These are phyloP conservation scores for Cyclotella atomus DNA, from an alignment of 108 stramenopile genomes.

Conservation along the genomic window DNA sequence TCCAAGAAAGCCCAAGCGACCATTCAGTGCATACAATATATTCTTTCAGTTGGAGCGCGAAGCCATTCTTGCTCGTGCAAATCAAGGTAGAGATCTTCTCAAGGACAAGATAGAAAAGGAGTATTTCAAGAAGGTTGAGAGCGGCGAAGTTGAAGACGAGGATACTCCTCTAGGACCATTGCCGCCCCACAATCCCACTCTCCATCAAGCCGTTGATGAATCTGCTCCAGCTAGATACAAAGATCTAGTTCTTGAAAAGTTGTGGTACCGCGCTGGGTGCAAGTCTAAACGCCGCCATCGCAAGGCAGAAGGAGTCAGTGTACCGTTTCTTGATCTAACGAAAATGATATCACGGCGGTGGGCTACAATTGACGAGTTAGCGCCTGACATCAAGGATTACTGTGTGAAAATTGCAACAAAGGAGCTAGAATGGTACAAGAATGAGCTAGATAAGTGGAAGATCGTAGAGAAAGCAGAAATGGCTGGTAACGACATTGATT, in stretches of 20 bases:
- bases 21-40: slow-evolving; percentile 48
- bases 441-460: slow-evolving; percentile 34
- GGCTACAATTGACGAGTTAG: slow-evolving; percentile 26
- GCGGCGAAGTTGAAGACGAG: not conserved
- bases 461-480: not conserved
- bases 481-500: not conserved
- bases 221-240: slow-evolving; percentile 34
- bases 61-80: slow-evolving; percentile 12
- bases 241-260: slow-evolving; percentile 31
- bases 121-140: not conserved
- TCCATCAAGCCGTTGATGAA: slow-evolving; percentile 6
- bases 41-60: slow-evolving; percentile 52
- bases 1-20: slow-evolving; percentile 37
- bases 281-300: slow-evolving; percentile 48
- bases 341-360: slow-evolving; percentile 45
- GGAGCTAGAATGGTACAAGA: slow-evolving; percentile 35
- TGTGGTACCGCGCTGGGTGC: slow-evolving; percentile 33
- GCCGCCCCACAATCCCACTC: not conserved
- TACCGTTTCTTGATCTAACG: slow-evolving; percentile 45
- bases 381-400: slow-evolving; percentile 28
- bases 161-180: not conserved
- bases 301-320: slow-evolving; percentile 36
- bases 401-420: slow-evolving; percentile 26
- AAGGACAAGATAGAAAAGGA: slow-evolving; percentile 4
- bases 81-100: not conserved